Base-by-base conservation (phyloP, 2,329 filamentous ascomycete species). In the Gliomastix tumulicola region DNA sequence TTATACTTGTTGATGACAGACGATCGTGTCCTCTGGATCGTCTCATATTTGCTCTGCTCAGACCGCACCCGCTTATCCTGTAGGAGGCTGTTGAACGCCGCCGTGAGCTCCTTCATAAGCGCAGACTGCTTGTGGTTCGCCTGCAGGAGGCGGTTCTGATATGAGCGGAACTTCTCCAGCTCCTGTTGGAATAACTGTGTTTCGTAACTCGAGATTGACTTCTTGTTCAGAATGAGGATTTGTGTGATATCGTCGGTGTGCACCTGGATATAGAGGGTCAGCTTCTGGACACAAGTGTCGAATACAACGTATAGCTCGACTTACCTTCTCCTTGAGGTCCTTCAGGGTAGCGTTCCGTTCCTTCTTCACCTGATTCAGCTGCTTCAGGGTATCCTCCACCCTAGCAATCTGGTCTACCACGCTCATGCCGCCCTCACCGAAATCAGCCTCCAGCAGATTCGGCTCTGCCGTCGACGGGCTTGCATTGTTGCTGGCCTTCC, bases 161-260 rank as follows among this genome's bases (percentile, higher is more conserved):
- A 87, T 20, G 88, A 84, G 30, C 88, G 73, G 63, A 96, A 98
- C 59, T 98, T 98, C 61, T 97, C 90, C n/a, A 98, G 71, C 59
- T 98, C 92, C 13, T 88, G 81, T 56, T 96, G 85, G 64, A 98
- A 98, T 4, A 98, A 74, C 51, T 95, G 88, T 11, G 73, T 82
- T 58, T 98, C 92, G 51, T 92, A 90, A 52, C 88, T 94, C 16
- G 88, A 76, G 51, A 97, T 90, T 3, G 88, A 84, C 62, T 97
- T 98, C 58, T 97, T 97, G 70, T 98, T 98, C 41, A 98, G 68
- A 38, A 98, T 98, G 41, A 98, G 71, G 11, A 97, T 89, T 53
- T 95, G 92, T 6, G 89, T 96, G 44, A 98, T 98, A 52, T 98
- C 94, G 53, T 98, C 94, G 46, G 84, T 88, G 62, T 94, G 90